Conservation (phyloP, 2,329 filamentous ascomycete species). For the Fonsecaea pedrosoi region DNA sequence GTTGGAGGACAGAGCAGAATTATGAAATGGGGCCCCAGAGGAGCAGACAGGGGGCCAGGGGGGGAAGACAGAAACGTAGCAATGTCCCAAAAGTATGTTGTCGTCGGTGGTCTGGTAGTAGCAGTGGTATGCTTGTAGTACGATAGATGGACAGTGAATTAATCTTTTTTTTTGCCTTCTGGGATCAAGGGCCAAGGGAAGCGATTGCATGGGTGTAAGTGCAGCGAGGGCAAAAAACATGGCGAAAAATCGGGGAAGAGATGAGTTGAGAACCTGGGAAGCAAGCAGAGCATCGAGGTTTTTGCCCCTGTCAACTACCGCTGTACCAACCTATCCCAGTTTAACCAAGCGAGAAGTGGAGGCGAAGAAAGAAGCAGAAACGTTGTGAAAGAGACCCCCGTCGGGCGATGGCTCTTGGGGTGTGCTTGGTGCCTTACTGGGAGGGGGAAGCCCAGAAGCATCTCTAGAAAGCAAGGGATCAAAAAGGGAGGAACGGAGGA, state of each 20-base stretch:
- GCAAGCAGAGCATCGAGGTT: not conserved
- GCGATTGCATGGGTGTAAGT: not conserved
- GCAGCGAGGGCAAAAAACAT: not conserved
- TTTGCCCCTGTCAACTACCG: slow-evolving; percentile 3
- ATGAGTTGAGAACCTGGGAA: not conserved
- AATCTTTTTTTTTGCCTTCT: not conserved
- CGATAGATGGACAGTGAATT: not conserved
- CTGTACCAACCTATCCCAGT: not conserved
- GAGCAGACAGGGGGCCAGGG: not conserved
- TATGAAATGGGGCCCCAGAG: not conserved
- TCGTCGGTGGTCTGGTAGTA: not conserved
- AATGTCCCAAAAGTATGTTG: not conserved
- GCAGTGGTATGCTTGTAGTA: too few species aligned
- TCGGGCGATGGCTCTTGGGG: not conserved
- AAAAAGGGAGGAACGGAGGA: not conserved
- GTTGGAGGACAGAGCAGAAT: not conserved
- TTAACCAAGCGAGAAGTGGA: slow-evolving; percentile 8
- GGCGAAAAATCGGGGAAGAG: not conserved
- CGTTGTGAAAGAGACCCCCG: not conserved
- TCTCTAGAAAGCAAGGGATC: not conserved
- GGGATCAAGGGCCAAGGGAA: not conserved
- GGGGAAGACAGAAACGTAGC: not conserved
- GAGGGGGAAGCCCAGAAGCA: too few species aligned
- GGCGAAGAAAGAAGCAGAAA: slow-evolving; percentile 2
- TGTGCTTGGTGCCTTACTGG: too few species aligned